phyloP scores from a whole-genome alignment of 2,329 filamentous ascomycete genomes.

The Talaromyces sp. region DNA sequence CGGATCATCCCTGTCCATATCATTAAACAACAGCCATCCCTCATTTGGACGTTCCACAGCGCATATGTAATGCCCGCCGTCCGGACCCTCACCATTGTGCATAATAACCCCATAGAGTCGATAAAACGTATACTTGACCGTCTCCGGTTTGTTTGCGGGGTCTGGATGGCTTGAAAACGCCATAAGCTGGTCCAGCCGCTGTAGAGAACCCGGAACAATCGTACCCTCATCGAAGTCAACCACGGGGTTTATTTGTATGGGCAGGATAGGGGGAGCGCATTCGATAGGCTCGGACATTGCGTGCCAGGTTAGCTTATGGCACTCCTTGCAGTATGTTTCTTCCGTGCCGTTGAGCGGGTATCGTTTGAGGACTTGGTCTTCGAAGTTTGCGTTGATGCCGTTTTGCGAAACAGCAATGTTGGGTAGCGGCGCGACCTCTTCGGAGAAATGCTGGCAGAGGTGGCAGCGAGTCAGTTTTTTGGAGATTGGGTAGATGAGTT shows the following conservation, averaged over 20 bases:
- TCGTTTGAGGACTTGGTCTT: background rate
- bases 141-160: background rate
- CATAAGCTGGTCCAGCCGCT: background rate
- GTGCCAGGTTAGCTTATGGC: background rate
- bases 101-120: conserved; percentile 21
- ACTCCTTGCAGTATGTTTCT: background rate
- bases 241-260: background rate
- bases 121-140: conserved; percentile 15
- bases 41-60: background rate
- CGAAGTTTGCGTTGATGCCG: background rate
- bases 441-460: background rate
- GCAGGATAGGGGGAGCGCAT: background rate
- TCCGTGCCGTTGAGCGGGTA: background rate
- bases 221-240: no score
- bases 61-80: conserved; percentile 19
- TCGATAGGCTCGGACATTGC: background rate
- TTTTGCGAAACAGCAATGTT: background rate
- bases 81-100: conserved; percentile 11
- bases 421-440: background rate
- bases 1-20: background rate
- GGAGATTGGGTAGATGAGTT: background rate
- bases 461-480: background rate
- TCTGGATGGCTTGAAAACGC: background rate
- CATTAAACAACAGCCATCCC: conserved; percentile 17
- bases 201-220: background rate